Evolutionary conservation across 768 basidiomycete species (phyloP).

Genomic region (Boletus subparvulus): DNA sequence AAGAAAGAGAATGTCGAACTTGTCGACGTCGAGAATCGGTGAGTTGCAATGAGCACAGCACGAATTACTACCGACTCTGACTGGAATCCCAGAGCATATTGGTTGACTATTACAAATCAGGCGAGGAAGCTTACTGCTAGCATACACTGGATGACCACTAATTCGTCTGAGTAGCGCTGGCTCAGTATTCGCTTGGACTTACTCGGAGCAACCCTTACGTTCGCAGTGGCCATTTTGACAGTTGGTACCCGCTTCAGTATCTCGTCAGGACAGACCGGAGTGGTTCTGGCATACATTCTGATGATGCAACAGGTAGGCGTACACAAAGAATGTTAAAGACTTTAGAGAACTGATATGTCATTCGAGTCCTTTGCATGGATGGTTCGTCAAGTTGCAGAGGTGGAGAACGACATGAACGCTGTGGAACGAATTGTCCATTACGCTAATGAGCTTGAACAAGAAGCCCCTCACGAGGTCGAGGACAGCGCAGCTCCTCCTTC

Average conservation of each 20-base stretch:
- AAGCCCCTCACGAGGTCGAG: conserved; percentile 66
- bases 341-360: not conserved
- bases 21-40: conserved; percentile 84
- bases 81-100: conserved; percentile 61
- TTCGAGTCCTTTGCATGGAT: conserved; percentile 66
- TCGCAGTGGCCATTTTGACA: conserved; percentile 77
- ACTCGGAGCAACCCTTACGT: conserved; percentile 68
- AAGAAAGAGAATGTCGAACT: conserved; percentile 67
- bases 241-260: conserved; percentile 75
- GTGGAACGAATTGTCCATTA: conserved; percentile 86
- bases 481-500: conserved; percentile 55
- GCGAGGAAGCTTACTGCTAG: conserved; percentile 26
- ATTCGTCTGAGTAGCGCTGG: conserved; percentile 54
- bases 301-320: conserved; percentile 67
- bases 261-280: conserved; percentile 75
- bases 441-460: conserved; percentile 76
- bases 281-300: conserved; percentile 77
- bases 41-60: conserved; percentile 10
- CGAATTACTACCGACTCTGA: not conserved
- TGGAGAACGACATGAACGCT: conserved; percentile 94
- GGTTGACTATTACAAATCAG: conserved; percentile 84
- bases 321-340: not conserved
- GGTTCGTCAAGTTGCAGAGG: conserved; percentile 75
- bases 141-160: not conserved
- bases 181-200: conserved; percentile 89